Percentiles rank a stretch among this genome's conserved stretches.
Conservation (phyloP, 345 rosid genomes). For the Noccaea bulbosa region DNA sequence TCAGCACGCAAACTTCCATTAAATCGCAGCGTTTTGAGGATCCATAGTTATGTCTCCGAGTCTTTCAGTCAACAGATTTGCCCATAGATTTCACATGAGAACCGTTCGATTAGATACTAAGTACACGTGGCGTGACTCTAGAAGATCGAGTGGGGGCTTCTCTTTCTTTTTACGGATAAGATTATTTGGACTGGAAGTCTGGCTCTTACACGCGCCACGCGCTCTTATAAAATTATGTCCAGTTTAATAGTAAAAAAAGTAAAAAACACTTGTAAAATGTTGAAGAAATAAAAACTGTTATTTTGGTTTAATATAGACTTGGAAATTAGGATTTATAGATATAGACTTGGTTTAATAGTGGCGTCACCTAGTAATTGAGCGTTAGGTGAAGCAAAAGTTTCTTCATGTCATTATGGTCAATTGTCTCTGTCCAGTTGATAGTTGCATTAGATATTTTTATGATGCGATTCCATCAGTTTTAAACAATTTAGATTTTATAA, state of each 20-base stretch:
- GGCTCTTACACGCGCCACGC: slow-evolving; percentile 30
- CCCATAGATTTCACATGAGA: neutral
- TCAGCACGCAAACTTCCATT: slow-evolving; percentile 41
- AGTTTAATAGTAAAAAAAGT: neutral
- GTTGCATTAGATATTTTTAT: slow-evolving; percentile 27
- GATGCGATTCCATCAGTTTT: neutral
- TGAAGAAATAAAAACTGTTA: neutral
- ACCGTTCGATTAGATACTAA: slow-evolving; percentile 43
- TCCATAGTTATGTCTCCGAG: slow-evolving; percentile 26
- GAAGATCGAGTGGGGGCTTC: slow-evolving; percentile 15
- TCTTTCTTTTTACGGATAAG: slow-evolving; percentile 40
- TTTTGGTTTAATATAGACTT: neutral
- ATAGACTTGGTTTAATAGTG: slow-evolving; percentile 33
- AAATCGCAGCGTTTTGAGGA: slow-evolving; percentile 14
- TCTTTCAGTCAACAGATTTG: slow-evolving; percentile 34
- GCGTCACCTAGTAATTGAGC: slow-evolving; percentile 21
- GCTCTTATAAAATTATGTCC: neutral
- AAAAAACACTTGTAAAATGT: no score
- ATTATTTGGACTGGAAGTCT: slow-evolving; percentile 32
- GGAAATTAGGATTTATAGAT: slow-evolving; percentile 10
- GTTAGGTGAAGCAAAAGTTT: slow-evolving; percentile 38
- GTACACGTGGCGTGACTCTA: slow-evolving; percentile 32
- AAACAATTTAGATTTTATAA: slow-evolving; percentile 12
- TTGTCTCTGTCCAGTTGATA: slow-evolving; percentile 23
- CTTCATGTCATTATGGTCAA: slow-evolving; percentile 27